phyloP scores from a whole-genome alignment of 768 basidiomycete genomes.

The Gautieria morchelliformis region DNA sequence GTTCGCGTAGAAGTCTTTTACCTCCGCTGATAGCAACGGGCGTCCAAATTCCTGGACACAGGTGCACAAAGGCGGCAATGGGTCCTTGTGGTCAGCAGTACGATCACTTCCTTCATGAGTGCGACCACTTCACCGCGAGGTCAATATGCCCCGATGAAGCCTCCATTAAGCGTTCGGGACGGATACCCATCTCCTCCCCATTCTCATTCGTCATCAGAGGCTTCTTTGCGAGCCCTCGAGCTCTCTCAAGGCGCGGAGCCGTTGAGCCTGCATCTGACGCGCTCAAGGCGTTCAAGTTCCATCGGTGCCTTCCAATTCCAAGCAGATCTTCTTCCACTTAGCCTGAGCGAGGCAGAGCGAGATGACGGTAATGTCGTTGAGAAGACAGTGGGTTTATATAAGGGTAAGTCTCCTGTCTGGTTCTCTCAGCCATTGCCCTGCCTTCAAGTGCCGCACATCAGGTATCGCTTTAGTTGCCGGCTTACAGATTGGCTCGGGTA shows the following conservation, averaged over 20 bases:
- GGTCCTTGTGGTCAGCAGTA: not conserved
- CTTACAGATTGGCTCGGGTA: constrained; percentile 87
- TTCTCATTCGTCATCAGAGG: constrained; percentile 38
- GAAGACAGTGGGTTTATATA: constrained; percentile 67
- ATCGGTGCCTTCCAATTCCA: constrained; percentile 73
- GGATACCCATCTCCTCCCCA: constrained; percentile 13
- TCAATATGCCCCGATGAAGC: constrained; percentile 3
- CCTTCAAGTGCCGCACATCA: constrained; percentile 19
- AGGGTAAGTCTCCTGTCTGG: constrained; percentile 41
- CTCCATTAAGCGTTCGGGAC: not conserved
- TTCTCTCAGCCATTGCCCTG: constrained; percentile 5
- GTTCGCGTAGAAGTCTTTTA: no score
- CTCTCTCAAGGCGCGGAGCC: constrained; percentile 51
- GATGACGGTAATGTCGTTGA: constrained; percentile 38
- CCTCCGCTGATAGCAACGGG: no score
- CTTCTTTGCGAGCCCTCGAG: constrained; percentile 73
- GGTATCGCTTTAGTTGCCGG: constrained; percentile 84
- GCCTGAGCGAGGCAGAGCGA: constrained; percentile 60
- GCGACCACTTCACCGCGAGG: not conserved
- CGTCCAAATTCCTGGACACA: no score
- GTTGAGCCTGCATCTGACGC: constrained; percentile 19
- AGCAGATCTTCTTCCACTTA: constrained; percentile 68
- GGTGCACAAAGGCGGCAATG: not conserved
- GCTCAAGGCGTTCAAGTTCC: constrained; percentile 51
- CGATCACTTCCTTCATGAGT: not conserved